Evolutionary conservation across 2,329 filamentous ascomycete genomes (phyloP).

Genomic region (Colletotrichum navitas): DNA sequence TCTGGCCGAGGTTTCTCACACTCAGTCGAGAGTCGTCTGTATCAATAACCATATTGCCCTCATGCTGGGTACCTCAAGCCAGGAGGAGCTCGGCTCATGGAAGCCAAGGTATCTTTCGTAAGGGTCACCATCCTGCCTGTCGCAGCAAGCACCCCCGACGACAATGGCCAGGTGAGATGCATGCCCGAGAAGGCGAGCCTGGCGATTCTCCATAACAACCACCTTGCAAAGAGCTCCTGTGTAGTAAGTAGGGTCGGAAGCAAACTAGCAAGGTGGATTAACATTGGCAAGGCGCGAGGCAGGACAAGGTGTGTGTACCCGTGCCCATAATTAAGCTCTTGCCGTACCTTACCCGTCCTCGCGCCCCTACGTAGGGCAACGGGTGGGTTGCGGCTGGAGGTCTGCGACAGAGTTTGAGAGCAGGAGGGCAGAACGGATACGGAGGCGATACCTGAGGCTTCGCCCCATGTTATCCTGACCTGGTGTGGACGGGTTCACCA

Average conservation of each 20-base stretch:
- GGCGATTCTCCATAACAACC: constrained; percentile 23
- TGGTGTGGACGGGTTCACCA: constrained; percentile 12
- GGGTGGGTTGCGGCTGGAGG: neutral
- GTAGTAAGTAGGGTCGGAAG: neutral
- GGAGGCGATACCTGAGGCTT: constrained; percentile 31
- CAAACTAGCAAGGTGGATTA: constrained; percentile 29
- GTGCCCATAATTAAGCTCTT: constrained; percentile 20
- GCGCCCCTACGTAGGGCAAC: constrained; percentile 34
- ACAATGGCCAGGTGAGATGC: constrained; percentile 30
- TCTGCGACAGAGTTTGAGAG: neutral
- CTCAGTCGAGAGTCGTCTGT: neutral
- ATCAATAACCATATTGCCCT: neutral
- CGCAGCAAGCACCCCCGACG: constrained; percentile 9
- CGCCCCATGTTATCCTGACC: constrained; percentile 25
- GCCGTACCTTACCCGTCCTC: constrained; percentile 18
- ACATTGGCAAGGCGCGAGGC: constrained; percentile 7
- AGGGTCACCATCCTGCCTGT: constrained; percentile 6
- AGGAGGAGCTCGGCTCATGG: neutral
- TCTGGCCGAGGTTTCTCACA: neutral
- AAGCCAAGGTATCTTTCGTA: constrained; percentile 1
- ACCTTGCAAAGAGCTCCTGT: constrained; percentile 7
- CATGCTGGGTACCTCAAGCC: neutral
- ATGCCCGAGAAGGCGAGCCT: constrained; percentile 16
- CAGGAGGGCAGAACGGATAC: constrained; percentile 22
- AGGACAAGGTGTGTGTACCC: neutral